Percentiles rank a stretch among this genome's conserved stretches.
Evolutionary conservation across 495 filamentous ascomycete species (phyloP).

Genomic region (Neurospora sp.): DNA sequence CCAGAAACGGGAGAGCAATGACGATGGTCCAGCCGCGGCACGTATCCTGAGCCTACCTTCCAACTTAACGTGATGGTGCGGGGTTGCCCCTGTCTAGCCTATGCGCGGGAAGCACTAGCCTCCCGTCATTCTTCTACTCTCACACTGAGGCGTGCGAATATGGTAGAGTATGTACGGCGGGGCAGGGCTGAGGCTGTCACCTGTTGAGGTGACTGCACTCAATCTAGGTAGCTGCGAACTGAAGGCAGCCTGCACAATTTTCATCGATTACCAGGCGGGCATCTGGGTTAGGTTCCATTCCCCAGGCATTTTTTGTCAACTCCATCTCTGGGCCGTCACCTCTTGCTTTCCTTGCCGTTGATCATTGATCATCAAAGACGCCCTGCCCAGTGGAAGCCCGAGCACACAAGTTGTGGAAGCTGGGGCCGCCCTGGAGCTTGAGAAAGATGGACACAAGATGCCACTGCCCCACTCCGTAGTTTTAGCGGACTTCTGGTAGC

Average conservation of each 20-base stretch:
- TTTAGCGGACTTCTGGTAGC: background rate
- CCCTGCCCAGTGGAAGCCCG: background rate
- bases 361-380: background rate
- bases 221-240: background rate
- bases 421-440: conserved; percentile 1
- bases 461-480: background rate
- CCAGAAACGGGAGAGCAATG: background rate
- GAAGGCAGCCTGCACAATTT: background rate
- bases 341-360: background rate
- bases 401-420: background rate
- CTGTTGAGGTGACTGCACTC: background rate
- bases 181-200: background rate
- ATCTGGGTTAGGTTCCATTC: background rate
- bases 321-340: background rate
- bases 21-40: background rate
- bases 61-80: background rate
- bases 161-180: background rate
- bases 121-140: background rate
- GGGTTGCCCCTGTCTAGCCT: background rate
- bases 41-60: background rate
- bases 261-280: background rate
- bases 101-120: background rate
- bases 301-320: background rate
- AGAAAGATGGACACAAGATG: background rate
- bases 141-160: background rate